Evolutionary conservation across 495 filamentous ascomycete species (phyloP).

Genomic region (Cercophora newfieldiana): DNA sequence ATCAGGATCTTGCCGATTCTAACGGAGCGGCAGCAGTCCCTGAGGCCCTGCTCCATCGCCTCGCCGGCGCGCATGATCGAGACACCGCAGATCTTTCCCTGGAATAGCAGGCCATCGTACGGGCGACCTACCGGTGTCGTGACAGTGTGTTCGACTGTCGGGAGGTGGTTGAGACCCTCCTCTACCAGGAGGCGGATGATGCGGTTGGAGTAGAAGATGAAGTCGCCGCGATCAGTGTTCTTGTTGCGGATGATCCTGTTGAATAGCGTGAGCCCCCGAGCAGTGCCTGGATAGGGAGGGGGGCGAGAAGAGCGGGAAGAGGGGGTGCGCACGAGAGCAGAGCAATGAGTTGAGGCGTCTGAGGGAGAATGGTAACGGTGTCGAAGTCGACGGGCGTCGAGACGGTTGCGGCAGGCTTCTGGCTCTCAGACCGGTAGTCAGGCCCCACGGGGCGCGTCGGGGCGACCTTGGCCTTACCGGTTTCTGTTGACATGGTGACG

Average conservation of each 20-base stretch:
- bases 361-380: constrained; percentile 86
- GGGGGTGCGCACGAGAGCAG: constrained; percentile 80
- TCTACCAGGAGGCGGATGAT: constrained; percentile 98
- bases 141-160: constrained; percentile 81
- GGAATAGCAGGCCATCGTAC: constrained; percentile 91
- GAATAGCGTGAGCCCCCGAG: constrained; percentile 21
- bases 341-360: constrained; percentile 95
- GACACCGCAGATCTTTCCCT: constrained; percentile 97
- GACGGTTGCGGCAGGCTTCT: constrained; percentile 87
- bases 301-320: constrained; percentile 8
- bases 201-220: constrained; percentile 98
- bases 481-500: constrained; percentile 21
- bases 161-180: constrained; percentile 95
- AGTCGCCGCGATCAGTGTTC: constrained; percentile 85
- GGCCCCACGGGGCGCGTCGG: constrained; percentile 77
- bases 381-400: constrained; percentile 79
- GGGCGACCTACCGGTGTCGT: constrained; percentile 85
- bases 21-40: constrained; percentile 95
- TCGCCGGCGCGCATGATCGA: constrained; percentile 98
- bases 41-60: constrained; percentile 94
- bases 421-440: constrained; percentile 68
- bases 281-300: neutral
- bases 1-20: constrained; percentile 98
- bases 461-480: constrained; percentile 36
- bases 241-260: constrained; percentile 91